Percentiles rank a stretch among this genome's conserved stretches.
Conservation (phyloP, 192 early-diverging fungal genomes). For the Cetraspora pellucida region DNA sequence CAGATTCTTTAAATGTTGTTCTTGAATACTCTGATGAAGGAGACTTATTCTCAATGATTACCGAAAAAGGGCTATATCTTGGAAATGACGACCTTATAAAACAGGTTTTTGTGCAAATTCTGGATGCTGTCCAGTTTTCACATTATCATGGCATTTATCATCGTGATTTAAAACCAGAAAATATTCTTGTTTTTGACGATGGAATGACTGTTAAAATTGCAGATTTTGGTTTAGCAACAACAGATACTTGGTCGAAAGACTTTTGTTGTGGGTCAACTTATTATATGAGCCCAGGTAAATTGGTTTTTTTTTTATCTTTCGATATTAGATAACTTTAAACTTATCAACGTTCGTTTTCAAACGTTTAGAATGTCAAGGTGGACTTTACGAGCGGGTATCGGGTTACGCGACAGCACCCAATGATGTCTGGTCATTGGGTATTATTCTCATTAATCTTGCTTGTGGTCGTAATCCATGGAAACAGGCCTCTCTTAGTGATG, state of each 20-base stretch:
- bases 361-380: constrained; percentile 67
- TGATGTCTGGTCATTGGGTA: constrained; percentile 94
- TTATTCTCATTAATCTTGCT: constrained; percentile 85
- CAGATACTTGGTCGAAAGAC: constrained; percentile 62
- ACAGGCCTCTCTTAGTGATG: constrained; percentile 66
- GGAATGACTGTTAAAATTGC: constrained; percentile 79
- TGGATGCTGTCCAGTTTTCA: constrained; percentile 78
- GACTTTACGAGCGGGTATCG: constrained; percentile 60
- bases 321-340: neutral
- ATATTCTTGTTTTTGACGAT: constrained; percentile 67
- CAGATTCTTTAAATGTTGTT: constrained; percentile 63
- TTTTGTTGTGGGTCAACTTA: constrained; percentile 67
- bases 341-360: constrained; percentile 7
- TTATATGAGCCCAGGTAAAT: constrained; percentile 63
- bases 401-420: constrained; percentile 62
- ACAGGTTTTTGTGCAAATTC: constrained; percentile 79
- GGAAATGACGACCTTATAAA: constrained; percentile 76
- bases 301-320: neutral
- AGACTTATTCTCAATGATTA: constrained; percentile 93
- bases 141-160: constrained; percentile 71
- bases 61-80: constrained; percentile 70
- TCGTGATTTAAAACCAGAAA: constrained; percentile 83
- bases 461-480: constrained; percentile 81
- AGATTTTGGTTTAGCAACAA: constrained; percentile 93
- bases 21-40: constrained; percentile 83